These are phyloP conservation scores for Croton laevigatus DNA, from an alignment of 441 rosid genomes.

Conservation along the genomic window DNA sequence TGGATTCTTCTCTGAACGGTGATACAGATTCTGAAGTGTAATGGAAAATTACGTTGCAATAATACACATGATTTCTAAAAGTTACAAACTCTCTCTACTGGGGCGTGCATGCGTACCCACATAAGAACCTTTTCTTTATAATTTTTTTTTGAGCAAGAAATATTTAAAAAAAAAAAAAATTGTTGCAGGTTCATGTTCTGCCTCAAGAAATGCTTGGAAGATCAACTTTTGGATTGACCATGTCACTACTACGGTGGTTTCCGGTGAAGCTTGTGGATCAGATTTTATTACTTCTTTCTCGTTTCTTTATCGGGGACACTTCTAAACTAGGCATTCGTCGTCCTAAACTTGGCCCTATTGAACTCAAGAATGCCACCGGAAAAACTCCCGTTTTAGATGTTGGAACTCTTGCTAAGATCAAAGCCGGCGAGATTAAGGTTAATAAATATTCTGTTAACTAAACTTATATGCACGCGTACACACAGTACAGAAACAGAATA, in stretches of 20 bases:
- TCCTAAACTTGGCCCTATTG: constrained; percentile 69
- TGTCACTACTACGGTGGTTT: constrained; percentile 72
- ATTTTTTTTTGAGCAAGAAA: no score
- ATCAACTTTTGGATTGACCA: constrained; percentile 72
- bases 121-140: no score
- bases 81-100: neutral
- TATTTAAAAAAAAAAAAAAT: neutral
- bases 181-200: constrained; percentile 73
- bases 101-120: neutral
- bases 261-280: constrained; percentile 59
- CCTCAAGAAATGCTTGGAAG: constrained; percentile 79
- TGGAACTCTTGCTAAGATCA: constrained; percentile 67
- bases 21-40: constrained; percentile 22
- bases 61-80: constrained; percentile 2
- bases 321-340: constrained; percentile 52
- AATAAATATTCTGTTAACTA: no score
- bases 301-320: constrained; percentile 60
- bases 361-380: constrained; percentile 54
- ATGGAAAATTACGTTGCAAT: constrained; percentile 8
- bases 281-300: constrained; percentile 49
- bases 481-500: no score
- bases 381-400: constrained; percentile 85
- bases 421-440: constrained; percentile 70
- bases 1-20: constrained; percentile 4
- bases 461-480: no score